Evolutionary conservation across 768 basidiomycete species (phyloP).

Genomic region (Antrodiella citrinella): DNA sequence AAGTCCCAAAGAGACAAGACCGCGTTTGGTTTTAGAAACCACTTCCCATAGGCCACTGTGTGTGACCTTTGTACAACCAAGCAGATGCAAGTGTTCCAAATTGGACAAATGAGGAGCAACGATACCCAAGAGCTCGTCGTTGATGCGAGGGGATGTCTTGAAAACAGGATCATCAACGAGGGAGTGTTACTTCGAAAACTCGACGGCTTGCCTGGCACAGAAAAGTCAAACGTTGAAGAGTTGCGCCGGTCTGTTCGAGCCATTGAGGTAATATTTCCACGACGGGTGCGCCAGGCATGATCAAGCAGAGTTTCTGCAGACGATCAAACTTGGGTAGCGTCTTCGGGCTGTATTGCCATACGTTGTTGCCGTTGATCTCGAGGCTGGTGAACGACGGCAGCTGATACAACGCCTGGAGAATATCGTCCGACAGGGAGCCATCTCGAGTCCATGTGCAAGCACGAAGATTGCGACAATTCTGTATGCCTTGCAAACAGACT

Average conservation of each 20-base stretch:
- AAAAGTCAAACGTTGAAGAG: slow-evolving; percentile 50
- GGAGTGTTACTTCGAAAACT: too few relatives aligned
- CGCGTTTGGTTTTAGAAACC: slow-evolving; percentile 33
- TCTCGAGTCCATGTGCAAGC: slow-evolving; percentile 78
- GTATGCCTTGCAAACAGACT: slow-evolving; percentile 40
- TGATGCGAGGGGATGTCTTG: slow-evolving; percentile 52
- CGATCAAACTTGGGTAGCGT: slow-evolving; percentile 42
- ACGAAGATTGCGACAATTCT: slow-evolving; percentile 52
- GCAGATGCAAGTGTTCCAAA: slow-evolving; percentile 51
- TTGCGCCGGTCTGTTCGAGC: slow-evolving; percentile 35
- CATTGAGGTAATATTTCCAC: slow-evolving; percentile 42
- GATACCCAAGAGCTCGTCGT: slow-evolving; percentile 43
- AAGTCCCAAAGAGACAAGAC: slow-evolving; percentile 47
- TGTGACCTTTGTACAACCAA: slow-evolving; percentile 65
- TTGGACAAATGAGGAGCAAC: slow-evolving; percentile 41
- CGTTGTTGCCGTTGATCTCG: slow-evolving; percentile 64
- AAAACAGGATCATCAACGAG: background rate
- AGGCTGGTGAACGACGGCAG: slow-evolving; percentile 42
- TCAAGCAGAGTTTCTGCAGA: slow-evolving; percentile 52
- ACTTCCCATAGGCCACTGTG: slow-evolving; percentile 49
- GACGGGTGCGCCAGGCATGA: slow-evolving; percentile 63
- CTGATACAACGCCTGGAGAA: slow-evolving; percentile 43
- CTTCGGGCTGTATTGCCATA: slow-evolving; percentile 43
- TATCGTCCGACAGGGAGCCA: slow-evolving; percentile 54
- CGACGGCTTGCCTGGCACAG: slow-evolving; percentile 55